Percentiles rank a stretch among this genome's conserved stretches.
Conservation (phyloP, 257 asterid genomes). For the Solanum dulcamara region DNA sequence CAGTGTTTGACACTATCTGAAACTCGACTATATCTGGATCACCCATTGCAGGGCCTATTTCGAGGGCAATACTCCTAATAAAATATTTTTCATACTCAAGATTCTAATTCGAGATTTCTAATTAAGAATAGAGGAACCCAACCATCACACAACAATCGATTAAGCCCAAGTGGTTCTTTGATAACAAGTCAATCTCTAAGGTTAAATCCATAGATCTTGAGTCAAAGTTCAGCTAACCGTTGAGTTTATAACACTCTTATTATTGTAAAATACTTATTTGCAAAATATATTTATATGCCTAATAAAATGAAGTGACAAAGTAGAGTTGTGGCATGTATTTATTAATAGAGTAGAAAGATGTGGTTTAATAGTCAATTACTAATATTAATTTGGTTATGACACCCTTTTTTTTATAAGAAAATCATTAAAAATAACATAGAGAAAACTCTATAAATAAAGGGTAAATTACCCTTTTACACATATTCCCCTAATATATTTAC, state of each 20-base stretch:
- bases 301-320: neutral
- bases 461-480: no score
- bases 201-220: neutral
- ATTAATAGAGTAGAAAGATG: neutral
- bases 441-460: neutral
- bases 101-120: accelerated
- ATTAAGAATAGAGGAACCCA: neutral
- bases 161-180: neutral
- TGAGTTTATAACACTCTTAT: neutral
- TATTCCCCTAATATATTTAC: no score
- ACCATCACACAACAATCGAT: neutral
- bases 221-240: neutral
- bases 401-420: neutral
- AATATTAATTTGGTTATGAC: neutral
- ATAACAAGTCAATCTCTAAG: neutral
- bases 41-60: neutral
- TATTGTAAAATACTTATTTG: neutral
- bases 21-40: no score
- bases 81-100: no score
- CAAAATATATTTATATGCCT: neutral
- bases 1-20: neutral
- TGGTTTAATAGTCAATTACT: neutral
- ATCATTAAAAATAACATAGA: neutral
- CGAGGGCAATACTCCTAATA: neutral
- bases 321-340: neutral